Percentiles rank a stretch among this genome's conserved stretches.
These are phyloP conservation scores for Hyphopichia khmerensis DNA, from an alignment of 1,139 yeast species.

Conservation along the genomic window DNA sequence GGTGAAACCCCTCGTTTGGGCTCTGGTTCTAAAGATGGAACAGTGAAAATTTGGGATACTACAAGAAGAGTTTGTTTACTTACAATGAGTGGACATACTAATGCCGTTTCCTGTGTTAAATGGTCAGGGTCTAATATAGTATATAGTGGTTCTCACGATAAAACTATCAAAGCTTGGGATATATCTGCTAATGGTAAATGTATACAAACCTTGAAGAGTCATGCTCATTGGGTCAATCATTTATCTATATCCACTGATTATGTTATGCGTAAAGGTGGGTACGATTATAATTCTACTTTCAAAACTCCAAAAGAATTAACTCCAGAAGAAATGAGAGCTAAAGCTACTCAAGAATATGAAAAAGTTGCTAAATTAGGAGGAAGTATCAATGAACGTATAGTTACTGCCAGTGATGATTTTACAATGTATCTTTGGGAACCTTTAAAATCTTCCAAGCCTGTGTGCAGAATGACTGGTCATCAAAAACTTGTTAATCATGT, in stretches of 20 bases:
- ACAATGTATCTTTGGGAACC: conserved; percentile 99
- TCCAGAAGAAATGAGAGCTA: conserved; percentile 32
- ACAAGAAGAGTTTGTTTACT: conserved; percentile 63
- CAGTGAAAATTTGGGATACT: conserved; percentile 88
- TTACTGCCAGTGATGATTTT: conserved; percentile 95
- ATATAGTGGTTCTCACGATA: conserved; percentile 93
- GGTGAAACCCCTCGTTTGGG: conserved; percentile 73
- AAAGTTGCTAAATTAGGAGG: conserved; percentile 78
- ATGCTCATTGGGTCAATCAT: conserved; percentile 98
- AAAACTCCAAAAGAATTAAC: conserved; percentile 19
- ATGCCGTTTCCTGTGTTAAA: conserved; percentile 87
- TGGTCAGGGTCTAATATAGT: conserved; percentile 93
- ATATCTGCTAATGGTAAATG: conserved; percentile 71
- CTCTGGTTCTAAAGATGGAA: conserved; percentile 90
- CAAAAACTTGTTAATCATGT: conserved; percentile 96
- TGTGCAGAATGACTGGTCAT: conserved; percentile 95
- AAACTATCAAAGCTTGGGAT: conserved; percentile 92
- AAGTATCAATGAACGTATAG: conserved; percentile 70
- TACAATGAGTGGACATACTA: conserved; percentile 85
- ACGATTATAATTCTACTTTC: conserved; percentile 24
- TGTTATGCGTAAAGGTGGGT: conserved; percentile 68
- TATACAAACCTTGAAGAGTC: conserved; percentile 76
- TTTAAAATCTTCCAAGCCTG: conserved; percentile 71
- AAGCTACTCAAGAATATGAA: conserved; percentile 58
- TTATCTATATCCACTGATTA: conserved; percentile 88